phyloP scores from a whole-genome alignment of 2,329 filamentous ascomycete species.

The Aspergillus sp. region DNA sequence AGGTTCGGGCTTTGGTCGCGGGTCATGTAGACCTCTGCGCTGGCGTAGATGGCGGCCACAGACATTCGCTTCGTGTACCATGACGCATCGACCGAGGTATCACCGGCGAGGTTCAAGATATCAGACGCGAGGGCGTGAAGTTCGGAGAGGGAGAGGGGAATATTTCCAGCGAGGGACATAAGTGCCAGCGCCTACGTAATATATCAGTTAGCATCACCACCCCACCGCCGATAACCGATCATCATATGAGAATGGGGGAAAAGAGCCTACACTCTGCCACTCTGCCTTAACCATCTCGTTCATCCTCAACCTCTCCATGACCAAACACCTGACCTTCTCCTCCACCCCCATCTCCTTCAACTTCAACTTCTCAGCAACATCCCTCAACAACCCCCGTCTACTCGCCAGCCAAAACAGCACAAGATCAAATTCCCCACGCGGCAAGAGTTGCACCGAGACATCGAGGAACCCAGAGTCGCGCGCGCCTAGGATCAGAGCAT shows the following conservation, averaged over 20 bases:
- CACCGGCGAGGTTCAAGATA: slow-evolving; percentile 81
- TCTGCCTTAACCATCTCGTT: slow-evolving; percentile 66
- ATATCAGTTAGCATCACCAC: slow-evolving; percentile 2
- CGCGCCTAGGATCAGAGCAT: slow-evolving; percentile 68
- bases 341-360: slow-evolving; percentile 38
- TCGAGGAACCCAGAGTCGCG: slow-evolving; percentile 80
- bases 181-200: slow-evolving; percentile 66
- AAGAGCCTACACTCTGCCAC: slow-evolving; percentile 72
- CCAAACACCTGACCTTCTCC: slow-evolving; percentile 61
- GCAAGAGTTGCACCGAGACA: slow-evolving; percentile 75
- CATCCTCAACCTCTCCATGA: slow-evolving; percentile 68
- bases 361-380: slow-evolving; percentile 24
- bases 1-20: slow-evolving; percentile 72
- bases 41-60: slow-evolving; percentile 62
- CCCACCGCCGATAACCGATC: not conserved
- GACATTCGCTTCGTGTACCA: slow-evolving; percentile 76
- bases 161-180: slow-evolving; percentile 77
- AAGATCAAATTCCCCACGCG: slow-evolving; percentile 72
- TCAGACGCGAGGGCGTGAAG: slow-evolving; percentile 81
- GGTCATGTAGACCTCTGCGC: slow-evolving; percentile 88
- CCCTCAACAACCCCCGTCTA: slow-evolving; percentile 29
- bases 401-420: slow-evolving; percentile 48
- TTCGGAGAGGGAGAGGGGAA: slow-evolving; percentile 69
- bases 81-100: slow-evolving; percentile 69
- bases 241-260: no score